Base-by-base conservation (phyloP, 495 filamentous ascomycete species). In the Xylaria bambusicola region DNA sequence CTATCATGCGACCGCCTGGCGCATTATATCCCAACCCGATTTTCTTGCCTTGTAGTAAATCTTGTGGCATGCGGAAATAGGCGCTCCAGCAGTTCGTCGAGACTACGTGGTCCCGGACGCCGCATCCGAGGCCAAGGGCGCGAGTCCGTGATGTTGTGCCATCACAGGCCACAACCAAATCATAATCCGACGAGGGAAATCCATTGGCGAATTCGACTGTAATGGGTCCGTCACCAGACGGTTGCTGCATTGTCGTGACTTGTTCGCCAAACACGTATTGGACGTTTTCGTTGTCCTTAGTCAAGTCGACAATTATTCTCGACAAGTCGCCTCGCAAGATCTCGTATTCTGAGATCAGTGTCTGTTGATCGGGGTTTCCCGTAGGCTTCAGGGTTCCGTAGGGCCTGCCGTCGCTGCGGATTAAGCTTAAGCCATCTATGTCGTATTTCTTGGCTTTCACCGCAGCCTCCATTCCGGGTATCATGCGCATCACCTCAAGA, bases 121-220 rank as follows among this genome's bases (percentile, higher is more conserved):
- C 69, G 56, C 72, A 73, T 26, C 66, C 70, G 29, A 82, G 63
- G 5, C 75, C 78, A 41, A 80, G 67, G 8, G 77, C 75, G 21
- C 79, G 72, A 48, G 78, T 81, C 26, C 78, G 66, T 31, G 80
- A 82, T 3, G 70, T 78, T 4, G 73, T 70, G 13, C 79, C 80
- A 60, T 83, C 80, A 41, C 74, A 77, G 45, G 73, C 79, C 35
- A 82, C 71, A 29, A 83, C 72, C 20, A 83, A 69, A 61, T 81
- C 80, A 61, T 67, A 82, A 45, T 75, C 63, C 35, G 76, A 52
- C 15, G 67, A 62, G 17, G 72, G 62, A 9, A 59, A 52, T 33
- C 61, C 60, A 44, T 62, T 69, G 56, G 58, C 54, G n/a, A 68
- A 66, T 40, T 67, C 56, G 54, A 56, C 38, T 12, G 56, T 61